phyloP scores from a whole-genome alignment of 305 asterid species.

The Plantago coronopus region DNA sequence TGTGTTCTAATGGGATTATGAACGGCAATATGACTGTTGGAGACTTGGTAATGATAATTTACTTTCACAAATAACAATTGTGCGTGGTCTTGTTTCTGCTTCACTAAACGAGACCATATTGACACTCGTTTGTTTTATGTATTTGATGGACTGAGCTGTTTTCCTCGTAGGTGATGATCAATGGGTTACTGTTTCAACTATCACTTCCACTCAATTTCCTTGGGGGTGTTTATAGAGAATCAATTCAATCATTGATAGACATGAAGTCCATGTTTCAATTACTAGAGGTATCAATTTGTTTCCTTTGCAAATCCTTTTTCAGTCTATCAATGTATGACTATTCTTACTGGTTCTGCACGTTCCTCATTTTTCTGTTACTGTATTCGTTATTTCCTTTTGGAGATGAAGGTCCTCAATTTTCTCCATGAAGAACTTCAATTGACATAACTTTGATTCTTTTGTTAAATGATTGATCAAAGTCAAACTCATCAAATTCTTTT shows the following conservation, averaged over 20 bases:
- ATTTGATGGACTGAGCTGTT: slow-evolving; percentile 16
- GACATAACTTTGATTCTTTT: no score
- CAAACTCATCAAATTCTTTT: no score
- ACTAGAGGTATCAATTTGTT: slow-evolving; percentile 67
- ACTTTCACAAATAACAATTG: slow-evolving; percentile 8
- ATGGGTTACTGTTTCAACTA: slow-evolving; percentile 94
- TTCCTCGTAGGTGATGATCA: slow-evolving; percentile 79
- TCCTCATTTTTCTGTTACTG: no score
- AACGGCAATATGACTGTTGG: slow-evolving; percentile 87
- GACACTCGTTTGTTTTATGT: slow-evolving; percentile 11
- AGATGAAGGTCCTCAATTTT: no score
- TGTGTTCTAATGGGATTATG: slow-evolving; percentile 87
- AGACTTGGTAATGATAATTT: slow-evolving; percentile 63
- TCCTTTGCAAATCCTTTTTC: slow-evolving; percentile 8
- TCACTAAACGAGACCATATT: slow-evolving; percentile 14
- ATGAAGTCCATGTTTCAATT: slow-evolving; percentile 97
- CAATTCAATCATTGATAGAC: slow-evolving; percentile 84
- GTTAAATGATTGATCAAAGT: no score
- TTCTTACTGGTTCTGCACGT: background rate
- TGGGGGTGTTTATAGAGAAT: slow-evolving; percentile 94
- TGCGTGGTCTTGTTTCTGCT: slow-evolving; percentile 11
- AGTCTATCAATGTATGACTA: background rate
- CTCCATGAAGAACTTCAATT: no score
- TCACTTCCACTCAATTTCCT: slow-evolving; percentile 97
- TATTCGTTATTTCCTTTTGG: no score